Evolutionary conservation across 106 monocot species (phyloP).

Genomic region (Platanthera guangdongensis): DNA sequence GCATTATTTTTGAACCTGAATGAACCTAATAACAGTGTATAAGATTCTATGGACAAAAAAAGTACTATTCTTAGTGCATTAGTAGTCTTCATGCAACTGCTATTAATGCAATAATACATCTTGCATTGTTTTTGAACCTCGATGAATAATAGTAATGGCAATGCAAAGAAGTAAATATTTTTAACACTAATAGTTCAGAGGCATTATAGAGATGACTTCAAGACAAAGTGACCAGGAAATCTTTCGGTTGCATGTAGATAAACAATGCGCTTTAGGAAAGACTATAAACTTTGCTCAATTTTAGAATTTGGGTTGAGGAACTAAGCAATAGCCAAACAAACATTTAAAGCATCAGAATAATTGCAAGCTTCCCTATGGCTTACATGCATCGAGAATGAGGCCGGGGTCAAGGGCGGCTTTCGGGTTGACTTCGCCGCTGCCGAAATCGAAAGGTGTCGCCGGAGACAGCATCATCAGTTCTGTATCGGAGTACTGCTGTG

Average conservation of each 20-base stretch:
- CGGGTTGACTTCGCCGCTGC: slow-evolving; percentile 83
- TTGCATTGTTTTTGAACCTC: background rate
- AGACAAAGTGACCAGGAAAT: background rate
- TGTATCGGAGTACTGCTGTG: slow-evolving; percentile 62
- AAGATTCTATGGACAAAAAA: too few species aligned
- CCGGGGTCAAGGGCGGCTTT: slow-evolving; percentile 89
- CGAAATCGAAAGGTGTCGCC: slow-evolving; percentile 92
- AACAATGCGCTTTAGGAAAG: background rate
- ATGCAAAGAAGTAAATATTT: background rate
- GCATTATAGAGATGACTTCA: too few species aligned
- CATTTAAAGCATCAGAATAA: background rate
- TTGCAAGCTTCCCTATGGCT: slow-evolving; percentile 7
- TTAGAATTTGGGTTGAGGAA: background rate
- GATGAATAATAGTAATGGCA: background rate
- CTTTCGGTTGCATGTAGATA: background rate
- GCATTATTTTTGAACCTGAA: too few species aligned
- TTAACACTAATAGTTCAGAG: background rate
- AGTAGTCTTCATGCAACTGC: too few species aligned
- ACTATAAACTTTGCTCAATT: too few species aligned
- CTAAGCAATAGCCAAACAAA: background rate
- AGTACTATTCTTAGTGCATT: too few species aligned
- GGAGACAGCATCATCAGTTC: slow-evolving; percentile 45
- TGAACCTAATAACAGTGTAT: too few species aligned
- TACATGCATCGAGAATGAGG: slow-evolving; percentile 86
- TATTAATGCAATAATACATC: too few species aligned